Conservation (phyloP, 768 basidiomycete genomes). For the Tephrocybe sp. region DNA sequence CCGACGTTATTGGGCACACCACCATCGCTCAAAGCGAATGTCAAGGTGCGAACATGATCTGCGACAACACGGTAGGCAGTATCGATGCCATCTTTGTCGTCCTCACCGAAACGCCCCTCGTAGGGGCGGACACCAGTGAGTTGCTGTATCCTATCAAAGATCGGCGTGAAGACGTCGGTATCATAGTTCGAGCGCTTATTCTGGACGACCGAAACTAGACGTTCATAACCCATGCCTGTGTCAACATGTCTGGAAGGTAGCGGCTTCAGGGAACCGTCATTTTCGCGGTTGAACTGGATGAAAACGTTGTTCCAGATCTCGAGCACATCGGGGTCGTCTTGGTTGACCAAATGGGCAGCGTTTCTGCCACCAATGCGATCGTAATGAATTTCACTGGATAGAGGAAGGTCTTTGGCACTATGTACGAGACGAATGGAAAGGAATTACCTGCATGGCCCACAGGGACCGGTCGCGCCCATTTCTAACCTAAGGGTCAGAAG, state of each 20-base stretch:
- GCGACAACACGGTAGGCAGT: constrained; percentile 97
- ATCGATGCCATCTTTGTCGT: constrained; percentile 94
- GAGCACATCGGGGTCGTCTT: constrained; percentile 94
- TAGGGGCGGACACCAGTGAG: constrained; percentile 89
- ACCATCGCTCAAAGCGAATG: constrained; percentile 94
- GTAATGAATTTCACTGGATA: constrained; percentile 85
- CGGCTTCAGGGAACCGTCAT: constrained; percentile 73
- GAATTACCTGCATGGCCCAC: constrained; percentile 88
- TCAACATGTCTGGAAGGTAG: constrained; percentile 96
- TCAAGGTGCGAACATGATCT: constrained; percentile 94
- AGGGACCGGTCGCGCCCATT: constrained; percentile 98
- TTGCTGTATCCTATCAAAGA: constrained; percentile 85
- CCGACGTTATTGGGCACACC: constrained; percentile 97
- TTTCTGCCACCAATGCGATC: constrained; percentile 98
- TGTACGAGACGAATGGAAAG: not conserved
- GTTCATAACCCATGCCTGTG: constrained; percentile 99
- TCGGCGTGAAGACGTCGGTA: constrained; percentile 91
- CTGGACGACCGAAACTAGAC: constrained; percentile 92
- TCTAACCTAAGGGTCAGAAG: constrained; percentile 44
- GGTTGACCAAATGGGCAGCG: constrained; percentile 89
- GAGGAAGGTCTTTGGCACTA: not conserved
- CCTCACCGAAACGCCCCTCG: constrained; percentile 87
- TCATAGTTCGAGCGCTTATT: constrained; percentile 95
- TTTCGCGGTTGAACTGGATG: constrained; percentile 97
- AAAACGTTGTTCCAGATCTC: constrained; percentile 99